A percentile compares a stretch with the other conserved stretches of the same genome.
Evolutionary conservation across 768 basidiomycete species (phyloP).

Genomic region (Phylloporus arenicola): DNA sequence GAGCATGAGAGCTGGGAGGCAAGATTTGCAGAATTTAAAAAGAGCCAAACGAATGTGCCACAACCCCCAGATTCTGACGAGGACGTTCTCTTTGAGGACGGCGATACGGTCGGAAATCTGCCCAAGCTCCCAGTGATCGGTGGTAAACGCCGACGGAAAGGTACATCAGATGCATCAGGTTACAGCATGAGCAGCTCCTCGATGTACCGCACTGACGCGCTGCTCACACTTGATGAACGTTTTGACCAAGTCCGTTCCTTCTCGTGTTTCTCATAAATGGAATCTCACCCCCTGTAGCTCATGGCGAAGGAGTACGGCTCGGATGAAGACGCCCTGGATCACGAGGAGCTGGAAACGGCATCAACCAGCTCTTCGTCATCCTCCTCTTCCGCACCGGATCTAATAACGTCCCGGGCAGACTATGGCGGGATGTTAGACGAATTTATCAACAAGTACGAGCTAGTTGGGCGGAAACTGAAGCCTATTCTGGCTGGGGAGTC

Average conservation of each 20-base stretch:
- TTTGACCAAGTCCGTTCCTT: conserved; percentile 78
- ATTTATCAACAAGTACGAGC: conserved; percentile 88
- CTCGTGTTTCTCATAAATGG: neutral
- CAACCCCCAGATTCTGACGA: conserved; percentile 42
- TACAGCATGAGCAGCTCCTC: conserved; percentile 98
- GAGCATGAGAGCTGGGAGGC: conserved; percentile 61
- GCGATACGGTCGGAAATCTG: conserved; percentile 76
- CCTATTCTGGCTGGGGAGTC: conserved; percentile 68
- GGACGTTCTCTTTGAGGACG: conserved; percentile 57
- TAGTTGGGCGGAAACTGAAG: conserved; percentile 82
- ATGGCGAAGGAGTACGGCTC: conserved; percentile 76
- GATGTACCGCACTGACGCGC: conserved; percentile 87
- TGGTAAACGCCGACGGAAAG: conserved; percentile 65
- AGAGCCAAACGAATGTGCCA: conserved; percentile 31
- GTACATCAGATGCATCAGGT: conserved; percentile 80
- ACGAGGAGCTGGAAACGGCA: conserved; percentile 46
- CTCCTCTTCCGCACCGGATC: conserved; percentile 64
- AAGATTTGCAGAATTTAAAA: conserved; percentile 78
- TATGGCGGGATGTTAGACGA: conserved; percentile 90
- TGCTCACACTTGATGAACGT: conserved; percentile 84
- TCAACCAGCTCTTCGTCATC: conserved; percentile 32
- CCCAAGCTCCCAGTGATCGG: conserved; percentile 76
- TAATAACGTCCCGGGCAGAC: conserved; percentile 80
- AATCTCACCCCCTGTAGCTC: conserved; percentile 38
- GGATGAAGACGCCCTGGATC: conserved; percentile 43